Conservation (phyloP, 306 rosid genomes). For the Carpinus fangiana region DNA sequence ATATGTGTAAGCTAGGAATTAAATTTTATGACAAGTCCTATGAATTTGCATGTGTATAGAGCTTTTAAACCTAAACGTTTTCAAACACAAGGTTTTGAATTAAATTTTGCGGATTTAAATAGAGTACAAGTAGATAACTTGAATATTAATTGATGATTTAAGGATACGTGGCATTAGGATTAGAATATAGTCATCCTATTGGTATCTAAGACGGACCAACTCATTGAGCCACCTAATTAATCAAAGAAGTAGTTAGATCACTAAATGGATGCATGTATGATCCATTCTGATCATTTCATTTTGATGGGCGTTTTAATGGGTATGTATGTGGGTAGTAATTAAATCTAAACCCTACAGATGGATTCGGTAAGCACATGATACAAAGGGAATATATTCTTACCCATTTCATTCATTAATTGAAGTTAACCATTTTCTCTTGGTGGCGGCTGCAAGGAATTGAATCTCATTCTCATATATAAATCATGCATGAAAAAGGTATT, state of each 20-base stretch:
- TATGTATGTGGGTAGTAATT: neutral
- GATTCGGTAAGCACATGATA: neutral
- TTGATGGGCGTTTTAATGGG: neutral
- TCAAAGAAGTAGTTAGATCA: neutral
- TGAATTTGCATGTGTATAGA: no score
- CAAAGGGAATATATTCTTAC: constrained; percentile 29
- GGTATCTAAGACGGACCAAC: no score
- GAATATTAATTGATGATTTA: no score
- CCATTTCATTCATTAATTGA: constrained; percentile 7
- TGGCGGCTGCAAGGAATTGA: constrained; percentile 29
- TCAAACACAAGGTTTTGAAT: no score
- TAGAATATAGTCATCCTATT: no score
- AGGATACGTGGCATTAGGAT: no score
- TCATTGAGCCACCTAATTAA: constrained; percentile 1
- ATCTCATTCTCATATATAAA: constrained; percentile 27
- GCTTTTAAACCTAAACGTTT: no score
- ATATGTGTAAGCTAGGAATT: no score
- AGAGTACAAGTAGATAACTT: no score
- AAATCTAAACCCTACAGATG: neutral
- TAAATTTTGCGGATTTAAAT: no score
- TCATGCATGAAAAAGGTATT: neutral
- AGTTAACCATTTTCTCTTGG: constrained; percentile 25
- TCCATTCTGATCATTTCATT: neutral
- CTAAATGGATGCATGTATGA: neutral
- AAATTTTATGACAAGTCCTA: no score